Percentiles rank a stretch among this genome's conserved stretches.
Evolutionary conservation across 2,329 filamentous ascomycete genomes (phyloP).

Genomic region (Pseudogymnoascus destructans): DNA sequence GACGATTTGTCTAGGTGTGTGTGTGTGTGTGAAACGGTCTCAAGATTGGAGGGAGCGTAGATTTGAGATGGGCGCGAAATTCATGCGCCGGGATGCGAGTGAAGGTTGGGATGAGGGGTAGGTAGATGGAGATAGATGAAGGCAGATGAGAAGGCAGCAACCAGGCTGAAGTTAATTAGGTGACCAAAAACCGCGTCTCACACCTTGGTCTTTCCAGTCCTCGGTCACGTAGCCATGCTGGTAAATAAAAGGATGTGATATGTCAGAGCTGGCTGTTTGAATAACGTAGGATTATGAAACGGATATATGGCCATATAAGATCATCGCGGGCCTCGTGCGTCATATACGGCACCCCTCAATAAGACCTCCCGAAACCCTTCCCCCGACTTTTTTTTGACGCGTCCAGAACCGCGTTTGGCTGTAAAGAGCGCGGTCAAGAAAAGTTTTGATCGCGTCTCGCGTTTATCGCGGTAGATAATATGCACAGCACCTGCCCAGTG

Average conservation of each 20-base stretch:
- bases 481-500: neutral
- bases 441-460: slow-evolving; percentile 5
- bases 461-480: neutral
- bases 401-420: neutral
- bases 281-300: neutral
- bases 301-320: neutral
- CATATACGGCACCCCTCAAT: slow-evolving; percentile 5
- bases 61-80: neutral
- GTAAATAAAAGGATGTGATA: neutral
- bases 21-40: slow-evolving; percentile 1
- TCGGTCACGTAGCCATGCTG: neutral
- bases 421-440: neutral
- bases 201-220: neutral
- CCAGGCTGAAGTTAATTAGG: neutral
- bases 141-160: neutral
- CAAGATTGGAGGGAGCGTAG: neutral
- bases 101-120: neutral
- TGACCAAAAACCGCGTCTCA: neutral
- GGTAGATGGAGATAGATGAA: neutral
- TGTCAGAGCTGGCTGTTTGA: neutral
- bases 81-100: neutral
- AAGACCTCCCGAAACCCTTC: neutral
- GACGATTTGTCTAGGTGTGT: neutral
- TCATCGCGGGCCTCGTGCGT: neutral
- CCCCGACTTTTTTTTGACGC: slow-evolving; percentile 1